phyloP scores from a whole-genome alignment of 1,139 yeast genomes.

The Protomyces lactucae-debilis region DNA sequence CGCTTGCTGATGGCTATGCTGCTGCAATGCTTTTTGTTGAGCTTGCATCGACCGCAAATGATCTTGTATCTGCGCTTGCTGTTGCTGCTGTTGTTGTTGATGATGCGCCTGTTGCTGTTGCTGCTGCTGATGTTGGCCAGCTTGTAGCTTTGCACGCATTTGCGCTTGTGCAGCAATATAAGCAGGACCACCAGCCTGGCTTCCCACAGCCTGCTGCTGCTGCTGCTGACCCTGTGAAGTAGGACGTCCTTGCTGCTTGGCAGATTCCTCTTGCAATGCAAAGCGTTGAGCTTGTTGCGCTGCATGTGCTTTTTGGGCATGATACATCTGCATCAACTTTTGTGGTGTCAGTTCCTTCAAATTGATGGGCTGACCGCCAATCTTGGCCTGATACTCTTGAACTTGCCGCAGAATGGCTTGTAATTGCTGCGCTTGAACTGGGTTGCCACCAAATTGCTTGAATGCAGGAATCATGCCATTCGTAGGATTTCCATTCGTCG shows the following conservation, averaged over 20 bases:
- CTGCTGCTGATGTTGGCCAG: background rate
- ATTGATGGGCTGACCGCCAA: constrained; percentile 9
- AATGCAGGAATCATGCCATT: background rate
- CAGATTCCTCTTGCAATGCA: background rate
- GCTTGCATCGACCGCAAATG: background rate
- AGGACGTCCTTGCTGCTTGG: background rate
- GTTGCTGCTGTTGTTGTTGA: background rate
- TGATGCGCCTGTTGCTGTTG: constrained; percentile 2
- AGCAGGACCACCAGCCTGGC: background rate
- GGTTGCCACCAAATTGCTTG: constrained; percentile 1
- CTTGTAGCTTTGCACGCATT: background rate
- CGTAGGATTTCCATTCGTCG: background rate
- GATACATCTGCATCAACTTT: constrained; percentile 19
- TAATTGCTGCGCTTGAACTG: constrained; percentile 6
- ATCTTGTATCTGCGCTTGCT: background rate
- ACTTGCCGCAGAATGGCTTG: constrained; percentile 8
- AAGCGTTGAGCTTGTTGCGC: constrained; percentile 4
- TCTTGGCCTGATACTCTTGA: constrained; percentile 11
- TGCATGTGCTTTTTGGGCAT: constrained; percentile 10
- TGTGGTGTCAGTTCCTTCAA: constrained; percentile 19
- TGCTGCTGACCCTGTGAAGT: background rate
- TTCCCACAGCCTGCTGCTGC: background rate
- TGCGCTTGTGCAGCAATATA: background rate
- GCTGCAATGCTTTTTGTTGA: background rate
- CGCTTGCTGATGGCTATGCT: constrained; percentile 1